A percentile compares a stretch with the other conserved stretches of the same genome.
Evolutionary conservation across 2,329 filamentous ascomycete genomes (phyloP).

Genomic region (Talaromyces verruculosus): DNA sequence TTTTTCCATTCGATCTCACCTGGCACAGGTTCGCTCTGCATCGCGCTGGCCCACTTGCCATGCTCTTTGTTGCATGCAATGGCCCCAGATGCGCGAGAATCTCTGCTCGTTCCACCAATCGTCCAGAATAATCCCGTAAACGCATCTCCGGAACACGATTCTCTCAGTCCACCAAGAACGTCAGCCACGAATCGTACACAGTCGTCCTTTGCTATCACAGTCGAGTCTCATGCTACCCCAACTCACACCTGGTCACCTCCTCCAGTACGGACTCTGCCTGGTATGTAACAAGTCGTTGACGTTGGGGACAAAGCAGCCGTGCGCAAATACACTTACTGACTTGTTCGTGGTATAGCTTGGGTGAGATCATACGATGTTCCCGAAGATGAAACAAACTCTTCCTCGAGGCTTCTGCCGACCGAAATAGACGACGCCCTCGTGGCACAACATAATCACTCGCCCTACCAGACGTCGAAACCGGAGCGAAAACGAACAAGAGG

Average conservation of each 20-base stretch:
- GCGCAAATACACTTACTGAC: background rate
- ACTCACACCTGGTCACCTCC: slow-evolving; percentile 11
- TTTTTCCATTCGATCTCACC: background rate
- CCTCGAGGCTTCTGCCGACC: slow-evolving; percentile 38
- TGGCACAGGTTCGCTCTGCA: slow-evolving; percentile 23
- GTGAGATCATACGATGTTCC: slow-evolving; percentile 42
- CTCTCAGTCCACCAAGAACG: slow-evolving; percentile 2
- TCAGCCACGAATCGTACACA: slow-evolving; percentile 11
- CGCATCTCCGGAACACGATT: slow-evolving; percentile 5
- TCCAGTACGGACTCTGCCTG: slow-evolving; percentile 38
- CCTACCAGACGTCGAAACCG: slow-evolving; percentile 33
- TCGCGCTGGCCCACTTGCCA: slow-evolving; percentile 16
- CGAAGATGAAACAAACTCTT: slow-evolving; percentile 41
- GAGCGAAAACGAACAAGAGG: slow-evolving; percentile 19
- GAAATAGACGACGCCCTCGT: slow-evolving; percentile 43
- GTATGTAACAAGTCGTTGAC: slow-evolving; percentile 28
- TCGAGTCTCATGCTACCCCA: slow-evolving; percentile 12
- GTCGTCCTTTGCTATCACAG: slow-evolving; percentile 10
- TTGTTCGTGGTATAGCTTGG: slow-evolving; percentile 38
- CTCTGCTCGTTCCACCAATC: slow-evolving; percentile 23
- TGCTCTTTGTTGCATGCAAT: slow-evolving; percentile 31
- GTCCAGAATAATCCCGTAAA: slow-evolving; percentile 6
- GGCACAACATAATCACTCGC: slow-evolving; percentile 49
- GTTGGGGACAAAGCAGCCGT: background rate
- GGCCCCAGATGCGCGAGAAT: slow-evolving; percentile 34